A percentile compares a stretch with the other conserved stretches of the same genome.
phyloP scores from a whole-genome alignment of 805 yeast species.

The Phaffomyces thermotolerans region DNA sequence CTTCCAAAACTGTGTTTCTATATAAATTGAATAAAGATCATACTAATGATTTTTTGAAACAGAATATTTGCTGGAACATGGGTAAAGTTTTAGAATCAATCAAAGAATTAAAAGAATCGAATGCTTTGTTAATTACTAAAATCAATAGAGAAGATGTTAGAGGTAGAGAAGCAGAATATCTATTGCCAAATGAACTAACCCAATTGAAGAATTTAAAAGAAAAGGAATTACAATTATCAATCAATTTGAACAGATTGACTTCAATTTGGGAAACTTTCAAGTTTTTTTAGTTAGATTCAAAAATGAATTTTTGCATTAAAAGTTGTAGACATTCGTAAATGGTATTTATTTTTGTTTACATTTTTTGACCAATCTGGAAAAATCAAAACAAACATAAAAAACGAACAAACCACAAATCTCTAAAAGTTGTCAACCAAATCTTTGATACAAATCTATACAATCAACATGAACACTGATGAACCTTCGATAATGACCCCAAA shows the following conservation, averaged over 20 bases:
- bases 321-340: background rate
- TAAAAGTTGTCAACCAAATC: conserved; percentile 22
- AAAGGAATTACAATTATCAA: conserved; percentile 47
- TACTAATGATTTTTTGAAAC: conserved; percentile 40
- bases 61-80: conserved; percentile 39
- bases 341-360: too few species aligned
- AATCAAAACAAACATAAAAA: background rate
- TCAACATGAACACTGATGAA: too few species aligned
- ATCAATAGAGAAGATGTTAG: conserved; percentile 86
- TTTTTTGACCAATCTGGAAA: background rate
- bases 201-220: conserved; percentile 58
- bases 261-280: conserved; percentile 51
- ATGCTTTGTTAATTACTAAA: conserved; percentile 65
- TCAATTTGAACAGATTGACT: conserved; percentile 48
- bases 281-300: conserved; percentile 15
- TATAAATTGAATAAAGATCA: conserved; percentile 62
- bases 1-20: conserved; percentile 77
- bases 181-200: conserved; percentile 67
- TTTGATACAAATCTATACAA: too few species aligned
- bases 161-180: conserved; percentile 68
- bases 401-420: conserved; percentile 9
- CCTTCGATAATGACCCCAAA: too few species aligned
- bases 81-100: conserved; percentile 44
- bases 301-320: background rate
- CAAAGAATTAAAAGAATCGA: conserved; percentile 48